Conservation (phyloP, 2,329 filamentous ascomycete species). For the Xylaria sp. region DNA sequence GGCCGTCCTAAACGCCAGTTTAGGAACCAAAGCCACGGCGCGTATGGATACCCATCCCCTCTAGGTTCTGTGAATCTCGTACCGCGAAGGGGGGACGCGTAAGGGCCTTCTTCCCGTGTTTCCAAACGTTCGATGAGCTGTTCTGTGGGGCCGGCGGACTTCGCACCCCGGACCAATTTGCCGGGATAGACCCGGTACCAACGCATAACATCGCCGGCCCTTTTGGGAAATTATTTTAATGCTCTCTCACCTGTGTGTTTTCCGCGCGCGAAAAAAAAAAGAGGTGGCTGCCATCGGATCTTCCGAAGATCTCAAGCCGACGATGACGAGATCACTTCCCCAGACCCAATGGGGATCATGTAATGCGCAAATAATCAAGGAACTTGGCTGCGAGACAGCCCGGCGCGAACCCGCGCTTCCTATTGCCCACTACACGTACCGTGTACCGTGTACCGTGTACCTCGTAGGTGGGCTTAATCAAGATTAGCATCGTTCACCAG, state of each 20-base stretch:
- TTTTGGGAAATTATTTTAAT: conserved; percentile 51
- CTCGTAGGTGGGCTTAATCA: conserved; percentile 10
- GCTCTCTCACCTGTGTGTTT: conserved; percentile 39
- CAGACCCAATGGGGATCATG: conserved; percentile 26
- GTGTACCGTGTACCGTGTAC: not conserved
- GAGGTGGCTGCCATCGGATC: conserved; percentile 41
- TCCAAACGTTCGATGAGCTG: conserved; percentile 44
- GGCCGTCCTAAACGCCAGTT: not conserved
- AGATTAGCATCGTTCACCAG: conserved; percentile 13
- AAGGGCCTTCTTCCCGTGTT: conserved; percentile 22
- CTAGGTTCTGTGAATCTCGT: conserved; percentile 21
- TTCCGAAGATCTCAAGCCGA: conserved; percentile 34
- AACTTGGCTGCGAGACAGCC: conserved; percentile 13
- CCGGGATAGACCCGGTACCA: conserved; percentile 32
- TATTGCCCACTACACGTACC: too few species aligned
- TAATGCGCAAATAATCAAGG: conserved; percentile 19
- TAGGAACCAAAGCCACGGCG: not conserved
- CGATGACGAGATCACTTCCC: conserved; percentile 30
- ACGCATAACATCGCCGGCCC: conserved; percentile 48
- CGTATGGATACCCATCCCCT: conserved; percentile 16
- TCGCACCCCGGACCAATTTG: conserved; percentile 27
- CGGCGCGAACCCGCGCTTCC: conserved; percentile 1
- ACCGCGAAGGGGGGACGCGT: conserved; percentile 16
- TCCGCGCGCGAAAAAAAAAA: conserved; percentile 34
- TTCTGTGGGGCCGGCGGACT: conserved; percentile 42